phyloP scores from a whole-genome alignment of 768 basidiomycete genomes.

The Leccinellum luteum region DNA sequence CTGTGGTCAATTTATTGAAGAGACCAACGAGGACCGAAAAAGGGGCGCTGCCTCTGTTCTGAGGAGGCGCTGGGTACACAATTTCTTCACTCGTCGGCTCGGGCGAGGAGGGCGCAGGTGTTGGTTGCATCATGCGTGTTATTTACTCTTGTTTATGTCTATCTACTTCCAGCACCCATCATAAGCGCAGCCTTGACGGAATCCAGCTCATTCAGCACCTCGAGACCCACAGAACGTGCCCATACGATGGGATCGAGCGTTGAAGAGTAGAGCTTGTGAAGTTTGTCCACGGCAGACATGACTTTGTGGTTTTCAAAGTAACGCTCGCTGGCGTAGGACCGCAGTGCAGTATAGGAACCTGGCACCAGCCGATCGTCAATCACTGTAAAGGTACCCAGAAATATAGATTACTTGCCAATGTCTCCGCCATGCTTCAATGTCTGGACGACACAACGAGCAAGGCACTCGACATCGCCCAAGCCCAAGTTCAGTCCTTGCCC shows the following conservation, averaged over 20 bases:
- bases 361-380: background rate
- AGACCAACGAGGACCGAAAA: constrained; percentile 66
- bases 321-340: constrained; percentile 74
- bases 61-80: constrained; percentile 54
- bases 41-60: constrained; percentile 66
- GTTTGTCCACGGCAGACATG: constrained; percentile 82
- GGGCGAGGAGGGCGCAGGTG: constrained; percentile 64
- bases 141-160: background rate
- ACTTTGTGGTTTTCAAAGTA: constrained; percentile 86
- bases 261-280: constrained; percentile 82
- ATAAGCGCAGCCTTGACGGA: constrained; percentile 81
- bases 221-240: constrained; percentile 84
- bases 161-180: constrained; percentile 63
- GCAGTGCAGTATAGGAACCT: constrained; percentile 76
- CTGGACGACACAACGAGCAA: constrained; percentile 61
- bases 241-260: constrained; percentile 72
- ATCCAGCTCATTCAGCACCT: constrained; percentile 88
- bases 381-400: background rate
- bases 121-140: constrained; percentile 50
- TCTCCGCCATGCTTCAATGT: constrained; percentile 70
- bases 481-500: constrained; percentile 96
- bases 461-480: constrained; percentile 77
- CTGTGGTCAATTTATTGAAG: constrained; percentile 71
- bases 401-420: constrained; percentile 53
- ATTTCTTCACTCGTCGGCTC: constrained; percentile 20